Conservation (phyloP, 305 asterid species). For the Rubia tinctorum region DNA sequence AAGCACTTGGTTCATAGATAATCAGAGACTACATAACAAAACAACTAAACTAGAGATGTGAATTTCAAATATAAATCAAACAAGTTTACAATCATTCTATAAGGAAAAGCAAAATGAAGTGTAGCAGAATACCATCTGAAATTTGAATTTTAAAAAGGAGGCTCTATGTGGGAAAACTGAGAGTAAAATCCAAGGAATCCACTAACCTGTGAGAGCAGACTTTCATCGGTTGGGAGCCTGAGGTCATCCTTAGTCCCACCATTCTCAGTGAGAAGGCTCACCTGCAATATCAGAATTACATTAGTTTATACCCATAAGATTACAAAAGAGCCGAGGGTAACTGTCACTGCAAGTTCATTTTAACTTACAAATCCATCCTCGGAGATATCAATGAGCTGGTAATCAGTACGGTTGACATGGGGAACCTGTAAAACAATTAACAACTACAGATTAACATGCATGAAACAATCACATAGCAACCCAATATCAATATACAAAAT, state of each 20-base stretch:
- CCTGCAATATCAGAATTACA: conserved; percentile 29
- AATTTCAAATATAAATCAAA: no score
- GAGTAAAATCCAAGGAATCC: not conserved
- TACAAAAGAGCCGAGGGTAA: not conserved
- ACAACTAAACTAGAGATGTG: no score
- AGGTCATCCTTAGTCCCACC: conserved; percentile 87
- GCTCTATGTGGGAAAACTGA: not conserved
- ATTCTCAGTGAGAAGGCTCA: conserved; percentile 72
- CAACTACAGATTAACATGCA: not conserved
- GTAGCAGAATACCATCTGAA: no score
- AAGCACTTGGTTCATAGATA: no score
- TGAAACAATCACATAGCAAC: not conserved
- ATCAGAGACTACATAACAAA: no score
- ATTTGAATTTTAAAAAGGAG: not conserved
- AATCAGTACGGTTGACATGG: conserved; percentile 75
- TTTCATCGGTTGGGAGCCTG: conserved; percentile 73
- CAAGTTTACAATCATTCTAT: not conserved
- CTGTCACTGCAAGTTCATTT: not conserved
- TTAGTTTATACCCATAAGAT: not conserved
- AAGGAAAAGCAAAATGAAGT: no score
- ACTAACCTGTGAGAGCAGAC: conserved; percentile 56
- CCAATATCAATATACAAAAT: not conserved
- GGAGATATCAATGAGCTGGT: conserved; percentile 81
- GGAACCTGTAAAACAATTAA: conserved; percentile 48
- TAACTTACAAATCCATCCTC: conserved; percentile 77